A percentile compares a stretch with the other conserved stretches of the same genome.
Conservation (phyloP, 257 asterid genomes). For the Solanum gracilifrons region DNA sequence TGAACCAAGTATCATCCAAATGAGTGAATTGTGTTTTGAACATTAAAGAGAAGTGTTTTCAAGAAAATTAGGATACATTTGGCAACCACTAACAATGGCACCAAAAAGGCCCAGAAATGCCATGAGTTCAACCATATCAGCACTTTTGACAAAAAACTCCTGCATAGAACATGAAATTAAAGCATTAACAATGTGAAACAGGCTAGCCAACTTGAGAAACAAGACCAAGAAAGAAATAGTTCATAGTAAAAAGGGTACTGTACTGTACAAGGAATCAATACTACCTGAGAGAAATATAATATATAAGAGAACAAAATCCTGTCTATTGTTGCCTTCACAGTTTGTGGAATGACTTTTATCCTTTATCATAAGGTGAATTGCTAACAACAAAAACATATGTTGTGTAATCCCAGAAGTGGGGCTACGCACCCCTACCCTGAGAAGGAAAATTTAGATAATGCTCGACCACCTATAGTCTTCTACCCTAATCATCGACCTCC, state of each 20-base stretch:
- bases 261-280: not conserved
- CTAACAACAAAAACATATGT: not conserved
- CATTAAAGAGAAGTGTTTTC: not conserved
- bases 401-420: not conserved
- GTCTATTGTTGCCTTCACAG: not conserved
- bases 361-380: not conserved
- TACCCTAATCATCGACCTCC: not conserved
- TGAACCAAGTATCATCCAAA: not conserved
- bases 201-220: not conserved
- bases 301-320: not conserved
- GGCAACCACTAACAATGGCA: conserved; percentile 74
- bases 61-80: conserved; percentile 55
- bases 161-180: conserved; percentile 17
- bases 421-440: not conserved
- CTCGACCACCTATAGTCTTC: not conserved
- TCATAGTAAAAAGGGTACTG: not conserved
- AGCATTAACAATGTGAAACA: not conserved
- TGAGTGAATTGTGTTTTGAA: not conserved
- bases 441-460: not conserved
- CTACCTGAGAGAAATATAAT: not conserved
- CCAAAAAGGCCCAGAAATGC: conserved; percentile 89
- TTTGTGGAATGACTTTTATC: not conserved
- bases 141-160: conserved; percentile 83
- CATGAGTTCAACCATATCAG: conserved; percentile 88
- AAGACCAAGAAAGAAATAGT: not conserved